Conservation (phyloP, 179 eudicot genomes). For the Heliamphora pulchella region DNA sequence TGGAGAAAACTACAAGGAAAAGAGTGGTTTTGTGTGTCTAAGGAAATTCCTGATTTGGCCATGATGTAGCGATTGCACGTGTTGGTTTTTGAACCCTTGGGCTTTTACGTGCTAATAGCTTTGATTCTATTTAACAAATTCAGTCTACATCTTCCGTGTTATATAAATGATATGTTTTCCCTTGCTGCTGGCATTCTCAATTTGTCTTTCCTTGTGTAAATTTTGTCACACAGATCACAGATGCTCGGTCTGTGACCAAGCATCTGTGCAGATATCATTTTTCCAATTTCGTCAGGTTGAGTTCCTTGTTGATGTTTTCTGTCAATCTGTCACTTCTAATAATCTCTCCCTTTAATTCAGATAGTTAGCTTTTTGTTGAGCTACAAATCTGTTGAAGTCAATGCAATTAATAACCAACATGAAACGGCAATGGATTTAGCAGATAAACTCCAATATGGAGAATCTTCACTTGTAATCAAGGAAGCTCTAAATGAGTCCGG, state of each 20-base stretch:
- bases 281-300: background rate
- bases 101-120: background rate
- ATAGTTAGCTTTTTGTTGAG: constrained; percentile 51
- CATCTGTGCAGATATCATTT: too few relatives aligned
- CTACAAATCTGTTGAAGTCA: constrained; percentile 53
- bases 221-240: background rate
- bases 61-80: background rate
- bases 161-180: background rate
- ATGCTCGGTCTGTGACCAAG: too few relatives aligned
- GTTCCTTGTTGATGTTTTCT: background rate
- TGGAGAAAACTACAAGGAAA: background rate
- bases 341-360: constrained; percentile 26
- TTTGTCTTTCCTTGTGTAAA: background rate
- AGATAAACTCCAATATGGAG: constrained; percentile 73
- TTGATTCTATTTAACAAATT: background rate
- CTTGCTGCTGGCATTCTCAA: background rate
- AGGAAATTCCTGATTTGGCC: background rate
- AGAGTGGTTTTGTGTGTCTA: background rate
- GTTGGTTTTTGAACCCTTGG: background rate
- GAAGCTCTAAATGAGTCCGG: constrained; percentile 62
- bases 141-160: too few relatives aligned
- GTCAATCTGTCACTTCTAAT: background rate
- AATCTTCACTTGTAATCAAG: constrained; percentile 40
- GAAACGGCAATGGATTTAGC: constrained; percentile 91
- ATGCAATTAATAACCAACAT: constrained; percentile 59